phyloP scores from a whole-genome alignment of 148 eudicot genomes.

The Nepenthes gracilis region DNA sequence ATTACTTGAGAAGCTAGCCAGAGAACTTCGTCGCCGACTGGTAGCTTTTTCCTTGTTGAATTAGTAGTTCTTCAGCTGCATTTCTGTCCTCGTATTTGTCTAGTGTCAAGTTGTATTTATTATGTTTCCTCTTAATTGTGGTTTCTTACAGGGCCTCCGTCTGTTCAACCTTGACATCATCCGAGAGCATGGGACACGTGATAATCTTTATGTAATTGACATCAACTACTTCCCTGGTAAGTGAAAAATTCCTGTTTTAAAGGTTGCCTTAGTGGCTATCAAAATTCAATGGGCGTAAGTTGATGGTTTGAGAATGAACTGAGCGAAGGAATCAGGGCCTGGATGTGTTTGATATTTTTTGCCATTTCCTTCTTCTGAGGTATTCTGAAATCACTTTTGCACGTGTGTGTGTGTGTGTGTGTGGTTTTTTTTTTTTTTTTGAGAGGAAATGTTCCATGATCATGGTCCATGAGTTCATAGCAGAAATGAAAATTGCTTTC shows the following conservation, averaged over 20 bases:
- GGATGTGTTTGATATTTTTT: no score
- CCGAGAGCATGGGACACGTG: conserved; percentile 1
- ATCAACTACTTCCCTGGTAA: conserved; percentile 4
- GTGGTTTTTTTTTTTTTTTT: no score
- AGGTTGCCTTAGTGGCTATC: not conserved
- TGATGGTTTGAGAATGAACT: no score
- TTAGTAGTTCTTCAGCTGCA: not conserved
- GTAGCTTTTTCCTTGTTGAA: not conserved
- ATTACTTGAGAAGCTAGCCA: conserved; percentile 10
- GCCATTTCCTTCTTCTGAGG: no score
- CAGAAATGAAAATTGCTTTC: no score
- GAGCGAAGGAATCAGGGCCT: no score
- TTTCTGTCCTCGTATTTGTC: no score
- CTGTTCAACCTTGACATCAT: conserved; percentile 1
- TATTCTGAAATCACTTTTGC: no score
- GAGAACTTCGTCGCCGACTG: conserved; percentile 11
- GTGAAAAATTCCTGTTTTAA: not conserved
- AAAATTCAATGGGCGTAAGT: no score
- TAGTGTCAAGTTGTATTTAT: not conserved
- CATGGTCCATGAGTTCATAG: no score
- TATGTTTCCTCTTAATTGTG: not conserved
- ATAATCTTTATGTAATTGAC: conserved; percentile 1
- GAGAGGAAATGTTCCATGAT: no score
- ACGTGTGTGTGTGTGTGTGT: no score
- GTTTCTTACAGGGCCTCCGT: not conserved